Percentiles rank a stretch among this genome's conserved stretches.
Evolutionary conservation across 2,329 filamentous ascomycete species (phyloP).

Genomic region (Botrytis deweyae): DNA sequence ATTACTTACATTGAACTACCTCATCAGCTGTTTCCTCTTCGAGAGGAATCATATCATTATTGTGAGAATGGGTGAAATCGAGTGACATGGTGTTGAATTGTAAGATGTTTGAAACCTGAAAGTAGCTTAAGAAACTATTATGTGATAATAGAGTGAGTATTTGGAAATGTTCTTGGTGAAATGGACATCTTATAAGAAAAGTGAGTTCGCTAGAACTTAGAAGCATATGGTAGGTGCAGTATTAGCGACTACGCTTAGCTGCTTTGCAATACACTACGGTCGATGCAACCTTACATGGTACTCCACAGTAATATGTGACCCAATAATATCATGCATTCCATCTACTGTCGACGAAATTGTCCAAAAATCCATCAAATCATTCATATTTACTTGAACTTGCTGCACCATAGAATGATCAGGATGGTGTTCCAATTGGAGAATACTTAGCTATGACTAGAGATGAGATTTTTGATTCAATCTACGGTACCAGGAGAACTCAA

Average conservation of each 20-base stretch:
- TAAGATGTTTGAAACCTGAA: not conserved
- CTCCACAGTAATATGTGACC: fast-evolving
- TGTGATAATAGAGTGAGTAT: not conserved
- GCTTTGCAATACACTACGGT: not conserved
- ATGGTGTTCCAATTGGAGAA: not conserved
- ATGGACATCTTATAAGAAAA: not conserved
- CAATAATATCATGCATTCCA: fast-evolving
- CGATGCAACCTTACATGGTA: fast-evolving
- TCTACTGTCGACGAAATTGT: not conserved
- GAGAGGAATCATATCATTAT: not conserved
- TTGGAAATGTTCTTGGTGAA: not conserved
- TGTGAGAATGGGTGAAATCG: fast-evolving
- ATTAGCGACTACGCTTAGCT: not conserved
- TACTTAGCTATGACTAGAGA: fast-evolving
- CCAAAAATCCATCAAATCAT: not conserved
- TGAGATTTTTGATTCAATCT: not conserved
- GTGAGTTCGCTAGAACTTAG: not conserved
- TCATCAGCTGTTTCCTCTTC: not conserved
- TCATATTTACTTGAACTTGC: not conserved
- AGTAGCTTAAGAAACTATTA: not conserved
- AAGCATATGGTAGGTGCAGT: not conserved
- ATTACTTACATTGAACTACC: not conserved
- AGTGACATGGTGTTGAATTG: not conserved
- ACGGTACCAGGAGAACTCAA: not conserved
- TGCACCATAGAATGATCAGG: not conserved